Percentiles rank a stretch among this genome's conserved stretches.
phyloP scores from a whole-genome alignment of 257 asterid genomes.

The Solanum habrochaites region DNA sequence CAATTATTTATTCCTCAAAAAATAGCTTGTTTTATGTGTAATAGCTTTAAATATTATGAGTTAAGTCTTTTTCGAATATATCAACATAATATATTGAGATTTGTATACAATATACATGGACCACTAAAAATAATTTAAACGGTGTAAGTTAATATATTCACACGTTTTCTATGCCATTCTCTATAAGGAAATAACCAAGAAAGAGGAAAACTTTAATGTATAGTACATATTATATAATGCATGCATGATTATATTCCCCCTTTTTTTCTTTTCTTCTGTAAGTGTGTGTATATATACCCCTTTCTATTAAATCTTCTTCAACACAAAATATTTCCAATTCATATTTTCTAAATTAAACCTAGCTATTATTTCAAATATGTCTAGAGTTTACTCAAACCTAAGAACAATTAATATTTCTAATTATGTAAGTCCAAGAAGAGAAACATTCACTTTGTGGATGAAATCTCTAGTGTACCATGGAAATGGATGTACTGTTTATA shows the following conservation, averaged over 20 bases:
- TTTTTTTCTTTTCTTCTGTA: neutral
- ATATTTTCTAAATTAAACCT: neutral
- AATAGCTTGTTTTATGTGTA: too few relatives aligned
- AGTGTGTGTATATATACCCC: neutral
- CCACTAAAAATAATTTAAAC: neutral
- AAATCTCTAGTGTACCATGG: conserved; percentile 58
- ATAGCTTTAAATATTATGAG: too few relatives aligned
- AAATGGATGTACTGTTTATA: conserved; percentile 53
- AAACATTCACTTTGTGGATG: conserved; percentile 56
- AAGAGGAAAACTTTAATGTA: neutral
- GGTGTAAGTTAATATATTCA: neutral
- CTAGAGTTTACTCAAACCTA: conserved; percentile 39
- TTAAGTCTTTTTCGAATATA: too few relatives aligned
- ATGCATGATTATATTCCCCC: neutral
- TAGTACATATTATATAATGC: neutral
- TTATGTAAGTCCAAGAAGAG: conserved; percentile 20
- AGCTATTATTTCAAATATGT: conserved; percentile 20
- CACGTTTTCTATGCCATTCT: neutral
- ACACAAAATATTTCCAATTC: neutral
- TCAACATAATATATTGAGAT: neutral
- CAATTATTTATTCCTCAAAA: too few relatives aligned
- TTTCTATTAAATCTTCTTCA: neutral
- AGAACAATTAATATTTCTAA: neutral
- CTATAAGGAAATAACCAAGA: neutral
- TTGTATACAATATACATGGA: too few relatives aligned